Base-by-base conservation (phyloP, 805 yeast species). In the Suhomyces vadensis region DNA sequence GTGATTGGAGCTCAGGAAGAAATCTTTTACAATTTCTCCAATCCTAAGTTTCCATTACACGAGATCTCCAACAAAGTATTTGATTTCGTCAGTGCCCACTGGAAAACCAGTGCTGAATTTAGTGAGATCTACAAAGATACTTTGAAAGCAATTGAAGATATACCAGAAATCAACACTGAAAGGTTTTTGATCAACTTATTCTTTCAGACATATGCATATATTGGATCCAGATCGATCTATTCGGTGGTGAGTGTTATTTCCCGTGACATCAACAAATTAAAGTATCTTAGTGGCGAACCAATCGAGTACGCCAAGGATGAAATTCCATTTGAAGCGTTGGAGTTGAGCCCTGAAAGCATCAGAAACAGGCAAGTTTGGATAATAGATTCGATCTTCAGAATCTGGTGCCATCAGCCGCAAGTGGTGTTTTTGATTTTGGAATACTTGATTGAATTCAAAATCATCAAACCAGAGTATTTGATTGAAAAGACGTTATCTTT, bases 211-310 rank as follows among this genome's bases (percentile, higher is more conserved):
- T 74, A 88, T 41, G 85, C 92, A 37, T 83, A 83, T 53, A 83
- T 89, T 46, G 97, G 98, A 10, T 84, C 89, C 37, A 78, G 97
- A 59, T 91, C 97, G 0, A 75, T 91, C 35, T 87, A 69, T 52
- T 71, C 77, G 1, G 72, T 69, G 24, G 73, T 71, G 10, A 64
- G 70, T 48, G 63, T 71, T 21, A 51, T 71, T 37, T 57, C 66
- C 27, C 61, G 77, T 44, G 77, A 71, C 46, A 53, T 70, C 31
- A 64, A 59, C 39, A 71, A 71, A 51, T 58, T 71, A 51, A 68
- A 64, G 52, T 68, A 52, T 50, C 50, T 69, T 42, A 58, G 67
- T 44, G 75, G 75, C 2, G 51, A 56, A 21, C 44, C 54, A 13
- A 60, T 71, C 20, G 54, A 55, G 7, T 61, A 61, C 14, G 65